Conservation (phyloP, 2,329 filamentous ascomycete species). For the Ophiostoma populinum region DNA sequence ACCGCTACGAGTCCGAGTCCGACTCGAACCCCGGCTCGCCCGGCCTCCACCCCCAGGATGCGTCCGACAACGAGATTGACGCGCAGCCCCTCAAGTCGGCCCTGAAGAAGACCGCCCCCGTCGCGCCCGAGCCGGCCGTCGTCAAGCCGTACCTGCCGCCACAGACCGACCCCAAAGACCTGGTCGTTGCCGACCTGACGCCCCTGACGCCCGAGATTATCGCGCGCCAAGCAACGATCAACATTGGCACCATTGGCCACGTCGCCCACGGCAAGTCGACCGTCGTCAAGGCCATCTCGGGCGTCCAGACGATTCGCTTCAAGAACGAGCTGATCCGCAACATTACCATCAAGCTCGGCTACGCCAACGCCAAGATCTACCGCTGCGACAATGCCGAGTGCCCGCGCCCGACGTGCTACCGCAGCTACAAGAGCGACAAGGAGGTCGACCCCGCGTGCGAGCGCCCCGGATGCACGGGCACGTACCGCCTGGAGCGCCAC, state of each 20-base stretch:
- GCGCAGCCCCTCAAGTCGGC: slow-evolving; percentile 65
- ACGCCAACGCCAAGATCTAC: slow-evolving; percentile 99
- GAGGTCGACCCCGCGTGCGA: slow-evolving; percentile 95
- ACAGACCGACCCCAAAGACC: slow-evolving; percentile 79
- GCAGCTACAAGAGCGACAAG: slow-evolving; percentile 97
- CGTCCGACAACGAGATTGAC: slow-evolving; percentile 37
- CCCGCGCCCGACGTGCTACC: slow-evolving; percentile 86
- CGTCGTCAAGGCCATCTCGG: slow-evolving; percentile 97
- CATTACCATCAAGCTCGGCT: slow-evolving; percentile 99
- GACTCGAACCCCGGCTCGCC: slow-evolving; percentile 46
- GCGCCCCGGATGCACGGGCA: slow-evolving; percentile 76
- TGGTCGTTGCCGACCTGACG: slow-evolving; percentile 65
- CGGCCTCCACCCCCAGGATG: slow-evolving; percentile 35
- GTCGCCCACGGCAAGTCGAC: slow-evolving; percentile 98
- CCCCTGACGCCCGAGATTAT: slow-evolving; percentile 95
- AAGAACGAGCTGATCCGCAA: slow-evolving; percentile 99
- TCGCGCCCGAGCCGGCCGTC: slow-evolving; percentile 34
- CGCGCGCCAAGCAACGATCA: slow-evolving; percentile 93
- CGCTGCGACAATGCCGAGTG: slow-evolving; percentile 88
- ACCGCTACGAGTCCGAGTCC: slow-evolving; percentile 56
- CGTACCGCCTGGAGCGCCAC: slow-evolving; percentile 75
- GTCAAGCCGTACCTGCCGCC: slow-evolving; percentile 46
- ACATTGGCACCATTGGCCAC: slow-evolving; percentile 96
- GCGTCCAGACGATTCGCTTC: slow-evolving; percentile 96
- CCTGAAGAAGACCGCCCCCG: slow-evolving; percentile 53